Base-by-base conservation (phyloP, 2,329 filamentous ascomycete genomes). In the Scytalidium sp. region DNA sequence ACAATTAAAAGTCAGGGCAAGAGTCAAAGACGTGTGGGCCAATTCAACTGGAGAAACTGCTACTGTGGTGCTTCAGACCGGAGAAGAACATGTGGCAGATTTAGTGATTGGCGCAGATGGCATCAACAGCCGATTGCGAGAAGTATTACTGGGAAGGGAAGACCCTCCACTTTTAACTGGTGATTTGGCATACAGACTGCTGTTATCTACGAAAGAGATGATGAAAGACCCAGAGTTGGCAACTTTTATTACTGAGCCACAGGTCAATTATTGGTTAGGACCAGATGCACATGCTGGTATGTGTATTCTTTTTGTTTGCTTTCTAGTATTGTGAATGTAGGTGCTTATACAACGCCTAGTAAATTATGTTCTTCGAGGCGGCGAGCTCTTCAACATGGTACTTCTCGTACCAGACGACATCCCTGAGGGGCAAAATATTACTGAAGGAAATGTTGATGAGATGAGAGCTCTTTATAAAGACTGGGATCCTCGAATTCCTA, bases 401-500 rank as follows among this genome's bases (percentile, higher is more conserved):
- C 62, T 76, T 13, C 67, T 51, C 63, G 75, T 64, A 61, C 72
- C 56, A 54, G 67, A 46, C 56, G 67, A 50, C 45, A 57, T 63
- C 44, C 65, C 69, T 6, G 60, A 67, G 15, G 67, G 66, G 15
- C 61, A 64, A 1, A 62, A 70, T 17, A 62, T 67, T 15, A 59
- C 71, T 15, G 66, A 71, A 36, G 66, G 57, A 3, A 57, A 70
- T 36, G 65, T 75, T 13, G 63, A 71, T 19, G 73, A 76, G 49
- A 67, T 76, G 50, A 53, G 63, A 20, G 59, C 66, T 7, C 63
- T 70, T 17, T 76, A 72, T 51, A 65, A 69, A 45, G 68, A 68
- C 41, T 76, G 71, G 58, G 74, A 76, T 55, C 71, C 72, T 4
- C 61, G 55, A 45, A 77, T 81, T 29, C 66, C 73, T 17, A 85